phyloP scores from a whole-genome alignment of 2,329 filamentous ascomycete species.

The Cytospora piceicola region DNA sequence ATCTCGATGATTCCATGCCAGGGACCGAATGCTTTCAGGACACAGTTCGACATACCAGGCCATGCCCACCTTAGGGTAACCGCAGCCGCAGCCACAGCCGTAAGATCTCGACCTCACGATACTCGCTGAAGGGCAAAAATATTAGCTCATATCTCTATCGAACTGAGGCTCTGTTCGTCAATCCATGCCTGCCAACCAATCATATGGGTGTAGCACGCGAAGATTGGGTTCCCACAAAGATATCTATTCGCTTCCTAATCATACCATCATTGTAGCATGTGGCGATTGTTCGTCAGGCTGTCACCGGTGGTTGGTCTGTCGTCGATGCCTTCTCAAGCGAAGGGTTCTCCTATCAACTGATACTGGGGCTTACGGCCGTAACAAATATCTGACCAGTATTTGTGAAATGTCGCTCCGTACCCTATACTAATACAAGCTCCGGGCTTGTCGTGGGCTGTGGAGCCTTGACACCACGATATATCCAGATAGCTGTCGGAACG shows the following conservation, averaged over 20 bases:
- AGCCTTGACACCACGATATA: neutral
- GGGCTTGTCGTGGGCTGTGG: neutral
- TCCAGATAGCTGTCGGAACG: neutral
- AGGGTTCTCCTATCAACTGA: neutral
- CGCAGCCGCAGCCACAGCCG: neutral
- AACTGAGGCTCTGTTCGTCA: neutral
- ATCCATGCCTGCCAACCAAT: neutral
- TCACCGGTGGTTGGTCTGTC: neutral
- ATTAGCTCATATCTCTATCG: neutral
- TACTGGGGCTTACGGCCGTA: neutral
- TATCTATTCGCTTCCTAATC: neutral
- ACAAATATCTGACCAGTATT: too few relatives aligned
- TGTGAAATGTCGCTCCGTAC: slow-evolving; percentile 9
- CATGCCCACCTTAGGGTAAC: neutral
- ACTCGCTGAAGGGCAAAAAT: neutral
- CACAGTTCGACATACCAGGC: neutral
- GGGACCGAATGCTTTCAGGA: neutral
- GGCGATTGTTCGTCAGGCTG: neutral
- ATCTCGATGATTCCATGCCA: neutral
- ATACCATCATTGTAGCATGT: neutral
- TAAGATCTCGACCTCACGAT: neutral
- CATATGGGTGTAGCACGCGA: neutral
- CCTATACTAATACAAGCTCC: neutral
- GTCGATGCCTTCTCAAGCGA: neutral
- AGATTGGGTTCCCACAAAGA: neutral